phyloP scores from a whole-genome alignment of 306 rosid genomes.

The Benincasa hispida region DNA sequence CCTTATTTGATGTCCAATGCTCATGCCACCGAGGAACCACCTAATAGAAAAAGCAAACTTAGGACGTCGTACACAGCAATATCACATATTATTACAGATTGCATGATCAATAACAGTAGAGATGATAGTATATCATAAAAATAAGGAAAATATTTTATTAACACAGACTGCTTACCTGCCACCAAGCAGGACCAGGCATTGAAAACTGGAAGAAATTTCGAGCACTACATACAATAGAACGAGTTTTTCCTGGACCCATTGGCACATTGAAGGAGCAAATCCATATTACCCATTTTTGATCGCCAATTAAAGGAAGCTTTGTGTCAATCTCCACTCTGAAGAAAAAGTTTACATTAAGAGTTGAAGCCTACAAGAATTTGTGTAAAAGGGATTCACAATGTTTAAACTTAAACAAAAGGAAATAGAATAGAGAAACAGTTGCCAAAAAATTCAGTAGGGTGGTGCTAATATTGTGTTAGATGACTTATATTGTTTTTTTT shows the following conservation, averaged over 20 bases:
- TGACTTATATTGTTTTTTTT: not conserved
- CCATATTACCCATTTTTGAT: slow-evolving; percentile 90
- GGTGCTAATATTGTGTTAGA: not conserved
- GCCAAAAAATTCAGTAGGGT: not conserved
- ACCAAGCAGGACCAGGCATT: slow-evolving; percentile 93
- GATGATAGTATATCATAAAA: not conserved
- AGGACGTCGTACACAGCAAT: not conserved
- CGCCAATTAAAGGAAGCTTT: slow-evolving; percentile 70
- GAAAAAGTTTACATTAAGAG: not conserved
- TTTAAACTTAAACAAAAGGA: not conserved
- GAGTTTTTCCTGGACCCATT: slow-evolving; percentile 94
- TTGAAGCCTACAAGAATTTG: not conserved
- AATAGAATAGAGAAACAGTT: not conserved
- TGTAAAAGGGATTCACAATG: not conserved
- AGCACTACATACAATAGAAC: slow-evolving; percentile 94
- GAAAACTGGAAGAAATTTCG: slow-evolving; percentile 85
- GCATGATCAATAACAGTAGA: not conserved
- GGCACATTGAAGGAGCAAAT: slow-evolving; percentile 93
- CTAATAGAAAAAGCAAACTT: slow-evolving; percentile 23
- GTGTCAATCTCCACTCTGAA: slow-evolving; percentile 72
- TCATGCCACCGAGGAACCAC: slow-evolving; percentile 94
- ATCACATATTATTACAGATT: not conserved
- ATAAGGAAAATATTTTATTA: not conserved
- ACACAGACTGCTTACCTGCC: slow-evolving; percentile 57
- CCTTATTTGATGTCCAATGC: slow-evolving; percentile 95